These are phyloP conservation scores for Arctostaphylos glauca DNA, from an alignment of 148 eudicot species.

Conservation along the genomic window DNA sequence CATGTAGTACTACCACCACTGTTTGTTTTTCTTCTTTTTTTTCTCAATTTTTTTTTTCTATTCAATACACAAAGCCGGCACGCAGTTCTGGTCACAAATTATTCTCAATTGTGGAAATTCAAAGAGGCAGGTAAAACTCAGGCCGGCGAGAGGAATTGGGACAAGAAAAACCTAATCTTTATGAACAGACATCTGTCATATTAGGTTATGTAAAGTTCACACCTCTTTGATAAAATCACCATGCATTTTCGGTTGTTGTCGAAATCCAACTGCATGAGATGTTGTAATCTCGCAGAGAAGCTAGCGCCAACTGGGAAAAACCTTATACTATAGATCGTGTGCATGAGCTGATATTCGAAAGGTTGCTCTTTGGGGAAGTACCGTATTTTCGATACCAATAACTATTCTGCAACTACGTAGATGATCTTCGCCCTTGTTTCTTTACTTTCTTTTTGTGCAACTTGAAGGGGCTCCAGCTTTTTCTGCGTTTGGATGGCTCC, in stretches of 20 bases:
- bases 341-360: too few relatives aligned
- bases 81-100: neutral
- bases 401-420: conserved; percentile 24
- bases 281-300: too few relatives aligned
- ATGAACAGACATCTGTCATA: conserved; percentile 13
- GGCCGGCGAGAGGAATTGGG: too few relatives aligned
- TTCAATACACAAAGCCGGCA: conserved; percentile 1
- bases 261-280: neutral
- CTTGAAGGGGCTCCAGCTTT: conserved; percentile 91
- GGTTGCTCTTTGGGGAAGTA: neutral
- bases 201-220: neutral
- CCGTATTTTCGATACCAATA: too few relatives aligned
- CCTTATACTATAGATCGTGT: too few relatives aligned
- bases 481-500: conserved; percentile 76
- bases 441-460: conserved; percentile 62
- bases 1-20: neutral
- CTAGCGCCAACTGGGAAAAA: too few relatives aligned
- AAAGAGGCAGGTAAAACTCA: neutral
- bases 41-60: neutral
- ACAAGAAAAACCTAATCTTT: neutral
- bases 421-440: conserved; percentile 73
- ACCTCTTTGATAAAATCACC: neutral
- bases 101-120: neutral
- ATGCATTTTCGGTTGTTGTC: neutral
- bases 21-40: neutral